These are phyloP conservation scores for Primulina tabacum DNA, from an alignment of 257 asterid species.

Conservation along the genomic window DNA sequence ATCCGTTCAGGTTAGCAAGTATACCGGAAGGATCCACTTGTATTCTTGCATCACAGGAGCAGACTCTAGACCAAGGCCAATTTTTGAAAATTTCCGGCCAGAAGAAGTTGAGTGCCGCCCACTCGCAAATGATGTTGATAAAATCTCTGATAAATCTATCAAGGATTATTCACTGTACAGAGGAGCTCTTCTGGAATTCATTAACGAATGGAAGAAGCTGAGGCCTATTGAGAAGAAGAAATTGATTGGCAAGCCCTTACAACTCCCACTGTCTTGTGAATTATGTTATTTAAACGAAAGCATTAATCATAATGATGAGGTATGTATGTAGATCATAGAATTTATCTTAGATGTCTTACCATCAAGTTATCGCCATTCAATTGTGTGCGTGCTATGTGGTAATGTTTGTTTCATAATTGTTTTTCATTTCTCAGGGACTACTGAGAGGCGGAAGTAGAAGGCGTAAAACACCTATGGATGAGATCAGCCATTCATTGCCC, in stretches of 20 bases:
- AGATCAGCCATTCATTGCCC: constrained; percentile 77
- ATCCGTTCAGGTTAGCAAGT: constrained; percentile 71
- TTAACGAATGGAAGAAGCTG: constrained; percentile 71
- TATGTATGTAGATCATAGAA: constrained; percentile 31
- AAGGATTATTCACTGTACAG: constrained; percentile 49
- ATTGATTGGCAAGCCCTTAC: constrained; percentile 74
- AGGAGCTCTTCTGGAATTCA: constrained; percentile 50
- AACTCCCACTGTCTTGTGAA: constrained; percentile 77
- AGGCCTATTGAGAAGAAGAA: constrained; percentile 74
- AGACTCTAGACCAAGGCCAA: constrained; percentile 84
- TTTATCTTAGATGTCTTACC: constrained; percentile 6
- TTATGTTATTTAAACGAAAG: constrained; percentile 72
- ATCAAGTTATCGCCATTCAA: background rate
- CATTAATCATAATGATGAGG: constrained; percentile 74
- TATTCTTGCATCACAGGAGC: constrained; percentile 69
- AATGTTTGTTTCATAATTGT: constrained; percentile 16
- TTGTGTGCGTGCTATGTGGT: background rate
- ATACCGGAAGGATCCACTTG: constrained; percentile 93
- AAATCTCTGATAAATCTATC: constrained; percentile 28
- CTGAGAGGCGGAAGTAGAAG: constrained; percentile 78
- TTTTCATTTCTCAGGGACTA: constrained; percentile 56
- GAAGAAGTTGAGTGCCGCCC: constrained; percentile 60
- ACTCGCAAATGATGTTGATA: constrained; percentile 34
- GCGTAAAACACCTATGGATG: constrained; percentile 66
- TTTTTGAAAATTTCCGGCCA: constrained; percentile 68